These are phyloP conservation scores for Cryomyces minteri DNA, from an alignment of 495 filamentous ascomycete species.

Conservation along the genomic window DNA sequence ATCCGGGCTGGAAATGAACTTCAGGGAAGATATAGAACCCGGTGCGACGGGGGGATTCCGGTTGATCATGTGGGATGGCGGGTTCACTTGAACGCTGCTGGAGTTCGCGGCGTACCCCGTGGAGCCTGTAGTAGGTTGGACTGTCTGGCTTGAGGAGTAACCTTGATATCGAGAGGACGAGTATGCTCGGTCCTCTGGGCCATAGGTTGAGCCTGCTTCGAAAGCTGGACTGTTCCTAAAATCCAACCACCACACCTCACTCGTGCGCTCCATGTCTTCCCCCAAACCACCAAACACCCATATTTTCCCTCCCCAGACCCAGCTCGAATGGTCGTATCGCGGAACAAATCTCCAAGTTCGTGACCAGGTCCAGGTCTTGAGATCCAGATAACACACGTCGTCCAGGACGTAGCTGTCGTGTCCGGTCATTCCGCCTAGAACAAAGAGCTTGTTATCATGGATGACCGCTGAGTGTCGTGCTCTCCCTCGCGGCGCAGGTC, in stretches of 20 bases:
- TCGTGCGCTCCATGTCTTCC: constrained; percentile 87
- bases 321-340: constrained; percentile 84
- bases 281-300: constrained; percentile 96
- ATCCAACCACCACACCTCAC: constrained; percentile 93
- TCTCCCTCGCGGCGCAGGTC: constrained; percentile 68
- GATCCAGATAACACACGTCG: constrained; percentile 86
- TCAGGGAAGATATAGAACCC: constrained; percentile 73
- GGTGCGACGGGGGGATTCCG: constrained; percentile 58
- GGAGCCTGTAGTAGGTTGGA: constrained; percentile 25
- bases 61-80: constrained; percentile 11
- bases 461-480: constrained; percentile 87
- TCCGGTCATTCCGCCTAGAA: constrained; percentile 77
- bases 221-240: constrained; percentile 76
- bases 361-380: constrained; percentile 98
- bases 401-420: constrained; percentile 79
- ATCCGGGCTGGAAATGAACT: constrained; percentile 74
- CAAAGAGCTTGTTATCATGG: constrained; percentile 90
- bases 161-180: constrained; percentile 5
- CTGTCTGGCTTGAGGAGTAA: constrained; percentile 4
- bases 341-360: constrained; percentile 86
- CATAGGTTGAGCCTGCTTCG: constrained; percentile 41
- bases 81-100: constrained; percentile 56
- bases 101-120: constrained; percentile 81
- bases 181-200: constrained; percentile 27
- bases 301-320: constrained; percentile 75